These are phyloP conservation scores for Acanthamoeba divionensis DNA, from an alignment of 208 protist genomes.

Conservation along the genomic window DNA sequence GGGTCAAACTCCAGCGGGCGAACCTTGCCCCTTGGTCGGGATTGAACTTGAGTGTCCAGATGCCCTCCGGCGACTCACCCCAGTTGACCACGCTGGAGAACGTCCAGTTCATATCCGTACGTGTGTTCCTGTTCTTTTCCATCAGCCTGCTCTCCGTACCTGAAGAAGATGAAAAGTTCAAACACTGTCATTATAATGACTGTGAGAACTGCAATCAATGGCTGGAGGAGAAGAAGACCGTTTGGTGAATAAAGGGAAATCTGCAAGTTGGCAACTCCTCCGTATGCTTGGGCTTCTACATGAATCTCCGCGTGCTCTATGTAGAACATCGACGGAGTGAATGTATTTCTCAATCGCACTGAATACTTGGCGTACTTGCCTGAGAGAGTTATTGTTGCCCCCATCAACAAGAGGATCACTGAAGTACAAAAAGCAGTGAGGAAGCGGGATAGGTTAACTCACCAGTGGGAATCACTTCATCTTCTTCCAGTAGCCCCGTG, in stretches of 20 bases:
- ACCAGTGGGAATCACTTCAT: background rate
- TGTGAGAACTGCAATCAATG: too few species aligned
- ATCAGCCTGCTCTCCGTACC: constrained; percentile 12
- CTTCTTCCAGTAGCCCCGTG: background rate
- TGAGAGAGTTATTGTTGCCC: too few species aligned
- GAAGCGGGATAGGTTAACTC: too few species aligned
- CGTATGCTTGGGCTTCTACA: constrained; percentile 8
- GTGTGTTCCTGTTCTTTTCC: background rate
- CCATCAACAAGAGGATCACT: too few species aligned
- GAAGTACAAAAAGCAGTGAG: too few species aligned
- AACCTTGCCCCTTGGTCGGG: background rate
- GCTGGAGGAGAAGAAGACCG: too few species aligned
- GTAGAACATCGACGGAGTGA: background rate
- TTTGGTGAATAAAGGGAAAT: too few species aligned
- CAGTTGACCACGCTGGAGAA: constrained; percentile 30
- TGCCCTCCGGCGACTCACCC: constrained; percentile 12
- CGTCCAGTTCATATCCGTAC: background rate
- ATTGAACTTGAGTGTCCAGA: constrained; percentile 27
- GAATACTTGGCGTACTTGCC: background rate
- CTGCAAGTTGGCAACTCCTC: too few species aligned
- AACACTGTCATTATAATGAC: background rate
- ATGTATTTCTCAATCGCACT: background rate
- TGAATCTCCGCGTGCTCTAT: background rate
- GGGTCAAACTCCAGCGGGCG: background rate
- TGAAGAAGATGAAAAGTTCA: background rate